These are phyloP conservation scores for Ophiosphaerella herpotricha DNA, from an alignment of 2,329 filamentous ascomycete genomes.

Conservation along the genomic window DNA sequence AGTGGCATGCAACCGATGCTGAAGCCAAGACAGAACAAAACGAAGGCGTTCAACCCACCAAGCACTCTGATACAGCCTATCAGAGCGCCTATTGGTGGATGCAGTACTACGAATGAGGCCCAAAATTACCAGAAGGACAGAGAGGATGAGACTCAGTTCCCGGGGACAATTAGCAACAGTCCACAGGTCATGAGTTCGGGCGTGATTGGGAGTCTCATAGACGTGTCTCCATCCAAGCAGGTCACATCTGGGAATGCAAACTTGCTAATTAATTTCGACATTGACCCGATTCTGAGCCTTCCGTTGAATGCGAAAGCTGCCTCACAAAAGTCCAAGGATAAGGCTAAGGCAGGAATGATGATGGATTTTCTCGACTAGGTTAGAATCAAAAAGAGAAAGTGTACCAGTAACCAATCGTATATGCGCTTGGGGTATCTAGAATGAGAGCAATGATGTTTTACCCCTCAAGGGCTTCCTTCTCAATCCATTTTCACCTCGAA, in stretches of 20 bases:
- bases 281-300: not conserved
- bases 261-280: constrained; percentile 26
- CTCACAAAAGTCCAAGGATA: not conserved
- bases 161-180: constrained; percentile 4
- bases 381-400: too few species aligned
- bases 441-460: not conserved
- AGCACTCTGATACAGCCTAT: too few species aligned
- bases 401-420: not conserved
- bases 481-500: constrained; percentile 49
- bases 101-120: constrained; percentile 24
- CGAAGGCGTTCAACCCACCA: not conserved
- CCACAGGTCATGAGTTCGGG: not conserved
- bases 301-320: constrained; percentile 7
- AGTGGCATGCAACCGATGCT: constrained; percentile 32
- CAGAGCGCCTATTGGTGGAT: constrained; percentile 7
- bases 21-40: constrained; percentile 19
- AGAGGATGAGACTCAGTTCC: constrained; percentile 18
- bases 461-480: not conserved
- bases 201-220: constrained; percentile 12
- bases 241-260: constrained; percentile 12
- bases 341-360: not conserved
- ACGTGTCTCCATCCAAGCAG: constrained; percentile 17
- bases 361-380: constrained; percentile 21
- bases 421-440: constrained; percentile 14
- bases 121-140: constrained; percentile 13